Evolutionary conservation across 371 early-diverging fungal genomes (phyloP).

Genomic region (Rhizopus sp.): DNA sequence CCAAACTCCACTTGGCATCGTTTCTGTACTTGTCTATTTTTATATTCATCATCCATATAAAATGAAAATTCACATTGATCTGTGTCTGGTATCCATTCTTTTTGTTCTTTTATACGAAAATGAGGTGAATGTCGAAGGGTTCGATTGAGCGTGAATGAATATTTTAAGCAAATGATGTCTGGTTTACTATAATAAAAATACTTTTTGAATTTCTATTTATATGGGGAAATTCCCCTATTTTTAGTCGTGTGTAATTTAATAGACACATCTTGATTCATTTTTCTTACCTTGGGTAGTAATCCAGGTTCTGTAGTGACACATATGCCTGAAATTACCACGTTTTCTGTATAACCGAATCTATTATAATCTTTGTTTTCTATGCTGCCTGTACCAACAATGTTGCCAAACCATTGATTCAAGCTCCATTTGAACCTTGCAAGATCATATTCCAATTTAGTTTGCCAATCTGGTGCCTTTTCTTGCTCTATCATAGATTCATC

Average conservation of each 20-base stretch:
- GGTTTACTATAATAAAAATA: constrained; percentile 6
- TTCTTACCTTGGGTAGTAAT: constrained; percentile 33
- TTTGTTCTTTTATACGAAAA: constrained; percentile 10
- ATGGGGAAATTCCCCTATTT: background rate
- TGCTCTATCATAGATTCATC: background rate
- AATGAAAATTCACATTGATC: constrained; percentile 15
- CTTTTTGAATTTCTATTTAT: constrained; percentile 20
- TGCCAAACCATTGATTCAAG: constrained; percentile 25
- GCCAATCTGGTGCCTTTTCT: constrained; percentile 13
- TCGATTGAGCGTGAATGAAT: constrained; percentile 15
- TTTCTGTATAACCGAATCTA: constrained; percentile 18
- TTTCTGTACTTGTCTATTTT: constrained; percentile 2
- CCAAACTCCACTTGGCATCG: constrained; percentile 18
- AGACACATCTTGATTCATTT: too few relatives aligned
- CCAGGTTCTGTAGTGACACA: constrained; percentile 31
- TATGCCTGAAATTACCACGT: constrained; percentile 23
- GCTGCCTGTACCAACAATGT: constrained; percentile 20
- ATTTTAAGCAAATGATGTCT: constrained; percentile 20
- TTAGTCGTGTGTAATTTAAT: background rate
- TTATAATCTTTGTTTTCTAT: constrained; percentile 26
- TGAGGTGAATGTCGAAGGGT: constrained; percentile 5
- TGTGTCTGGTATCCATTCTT: constrained; percentile 13
- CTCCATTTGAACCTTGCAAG: constrained; percentile 21
- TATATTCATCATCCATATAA: background rate
- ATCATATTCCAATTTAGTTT: constrained; percentile 20